Base-by-base conservation (phyloP, 228 moss, liverwort and hornwort species). In the Sphagnum magellanicum region DNA sequence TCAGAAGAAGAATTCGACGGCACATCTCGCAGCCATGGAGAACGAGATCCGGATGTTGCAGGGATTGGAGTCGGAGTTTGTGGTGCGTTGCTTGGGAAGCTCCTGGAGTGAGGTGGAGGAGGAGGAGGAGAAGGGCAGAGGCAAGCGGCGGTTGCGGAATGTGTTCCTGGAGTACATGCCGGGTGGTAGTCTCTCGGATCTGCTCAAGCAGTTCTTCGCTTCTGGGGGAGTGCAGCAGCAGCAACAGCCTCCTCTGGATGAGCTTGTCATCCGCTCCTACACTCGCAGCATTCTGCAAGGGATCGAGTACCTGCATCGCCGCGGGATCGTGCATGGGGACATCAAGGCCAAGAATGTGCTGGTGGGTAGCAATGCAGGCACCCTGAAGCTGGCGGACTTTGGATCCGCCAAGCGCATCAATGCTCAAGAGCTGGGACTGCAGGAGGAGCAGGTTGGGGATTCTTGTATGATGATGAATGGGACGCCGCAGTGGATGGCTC, bases 141-240 rank as follows among this genome's bases (percentile, higher is more conserved):
- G 32, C 32, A 32, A 32, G 32, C 32, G 32, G 32, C 67, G 49
- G 51, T 78, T 80, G 80, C 77, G 71, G 51, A 87, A 87, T 67
- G 74, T 87, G 14, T 87, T 87, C 71, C 70, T 87, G 49, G 87
- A 87, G 74, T 83, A 83, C 72, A 87, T 87, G 83, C 65, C 87
- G 0, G 87, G 83, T 14, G 87, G 87, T 3, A 83, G 83, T 69
- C 16, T 87, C 60, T 78, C 78, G 50, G 87, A 87, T 75, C 71
- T 87, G 55, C 73, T 87, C 80, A 83, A 87, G 64, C 80, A 83
- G 72, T 83, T 87, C 51, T 77, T 77, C 15, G 49, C 5, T 12
- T 14, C 66, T 6, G 80, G 80, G 10, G 73, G 65, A 61, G 32
- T 32, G 32, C 32, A 32, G 32, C 32, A 32, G 32, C 32, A 32